Base-by-base conservation (phyloP, 495 filamentous ascomycete species). In the Geopyxis carbonaria region DNA sequence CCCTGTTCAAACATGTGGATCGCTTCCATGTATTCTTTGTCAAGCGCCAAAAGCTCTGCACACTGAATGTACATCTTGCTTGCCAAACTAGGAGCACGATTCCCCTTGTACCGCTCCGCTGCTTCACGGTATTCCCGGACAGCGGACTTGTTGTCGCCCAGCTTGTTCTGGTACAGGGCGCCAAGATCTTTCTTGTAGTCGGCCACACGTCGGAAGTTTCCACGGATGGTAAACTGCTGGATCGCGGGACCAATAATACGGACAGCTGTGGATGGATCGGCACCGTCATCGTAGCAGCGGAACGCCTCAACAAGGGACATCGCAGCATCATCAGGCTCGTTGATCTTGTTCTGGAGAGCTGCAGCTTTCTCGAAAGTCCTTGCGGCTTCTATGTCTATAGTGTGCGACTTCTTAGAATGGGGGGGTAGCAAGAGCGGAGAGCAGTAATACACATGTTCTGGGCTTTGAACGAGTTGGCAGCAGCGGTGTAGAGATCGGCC, bases 31-130 rank as follows among this genome's bases (percentile, higher is more conserved):
- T 89, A 94, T 51, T 89, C 78, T 32, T 60, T 66, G 40, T 81
- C 80, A 6, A 89, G 59, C 9, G 83, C 87, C 6, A 78, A 68
- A 31, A 93, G 62, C 46, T 94, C 87, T 29, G 81, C 87, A 4
- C 78, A 73, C 61, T 93, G 92, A 40, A 93, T 66, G 60, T 66
- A 85, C 37, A 82, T 69, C 61, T 92, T 93, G 62, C 89, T 94
- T 20, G 89, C 85, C 13, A 35, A 10, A 73, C 81, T 81, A 46
- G 73, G 70, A n/a, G 81, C 80, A 62, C 82, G 78, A 51, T 92
- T 84, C 40, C 65, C 67, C 52, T 89, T 80, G 51, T 76, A 95
- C 81, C 83, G 91, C 32, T 74, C 69, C 5, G 81, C 86, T 19
- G 87, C 82, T 32, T 69, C 65, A 55, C 86, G 72, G 54, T 86